These are phyloP conservation scores for Helichrysum umbraculigerum DNA, from an alignment of 129 eudicot species.

Conservation along the genomic window DNA sequence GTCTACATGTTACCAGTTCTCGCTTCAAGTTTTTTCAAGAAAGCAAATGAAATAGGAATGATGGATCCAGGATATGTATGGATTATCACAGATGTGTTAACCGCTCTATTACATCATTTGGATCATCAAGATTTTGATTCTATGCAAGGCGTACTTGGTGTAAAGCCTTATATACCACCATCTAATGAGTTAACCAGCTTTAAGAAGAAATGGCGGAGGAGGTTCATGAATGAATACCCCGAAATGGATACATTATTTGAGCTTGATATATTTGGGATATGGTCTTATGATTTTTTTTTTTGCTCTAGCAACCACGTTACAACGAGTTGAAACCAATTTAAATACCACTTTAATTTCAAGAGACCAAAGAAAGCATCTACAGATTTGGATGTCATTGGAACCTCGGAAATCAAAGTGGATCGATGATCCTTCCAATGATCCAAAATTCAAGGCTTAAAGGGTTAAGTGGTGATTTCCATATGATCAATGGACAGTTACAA, in stretches of 20 bases:
- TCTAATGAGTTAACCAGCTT: constrained; percentile 25
- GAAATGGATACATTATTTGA: constrained; percentile 2
- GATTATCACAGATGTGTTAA: constrained; percentile 50
- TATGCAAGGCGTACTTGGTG: constrained; percentile 47
- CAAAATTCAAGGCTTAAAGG: constrained; percentile 34
- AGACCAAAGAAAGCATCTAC: not conserved
- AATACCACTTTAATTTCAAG: not conserved
- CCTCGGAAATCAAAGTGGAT: constrained; percentile 36
- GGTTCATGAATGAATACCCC: constrained; percentile 28
- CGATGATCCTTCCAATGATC: constrained; percentile 30
- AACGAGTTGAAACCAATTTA: constrained; percentile 25
- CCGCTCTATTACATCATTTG: constrained; percentile 25
- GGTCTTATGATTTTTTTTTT: constrained; percentile 53
- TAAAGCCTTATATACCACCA: constrained; percentile 41
- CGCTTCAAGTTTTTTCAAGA: constrained; percentile 41
- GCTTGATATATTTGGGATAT: constrained; percentile 34
- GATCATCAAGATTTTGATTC: constrained; percentile 29
- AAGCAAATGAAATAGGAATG: constrained; percentile 45
- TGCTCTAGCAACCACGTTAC: constrained; percentile 45
- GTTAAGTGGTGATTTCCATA: constrained; percentile 38
- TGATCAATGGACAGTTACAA: constrained; percentile 35
- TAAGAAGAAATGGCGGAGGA: constrained; percentile 31
- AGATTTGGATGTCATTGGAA: not conserved
- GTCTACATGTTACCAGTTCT: constrained; percentile 47
- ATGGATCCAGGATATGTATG: constrained; percentile 57